Percentiles rank a stretch among this genome's conserved stretches.
Conservation (phyloP, 257 asterid genomes). For the Leptodermis oblonga region DNA sequence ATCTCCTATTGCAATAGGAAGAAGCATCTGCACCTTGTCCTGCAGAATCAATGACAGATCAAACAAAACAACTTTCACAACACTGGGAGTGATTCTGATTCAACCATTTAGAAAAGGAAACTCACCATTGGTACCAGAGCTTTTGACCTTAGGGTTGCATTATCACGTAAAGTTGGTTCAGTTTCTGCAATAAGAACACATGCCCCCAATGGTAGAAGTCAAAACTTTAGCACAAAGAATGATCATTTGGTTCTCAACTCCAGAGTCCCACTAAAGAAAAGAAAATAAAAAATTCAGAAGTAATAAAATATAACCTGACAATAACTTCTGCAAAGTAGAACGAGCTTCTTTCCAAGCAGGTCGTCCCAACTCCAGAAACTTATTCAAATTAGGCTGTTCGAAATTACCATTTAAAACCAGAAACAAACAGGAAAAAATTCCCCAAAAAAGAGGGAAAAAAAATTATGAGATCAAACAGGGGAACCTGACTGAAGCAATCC, state of each 20-base stretch:
- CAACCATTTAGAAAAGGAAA: not conserved
- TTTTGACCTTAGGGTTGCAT: conserved; percentile 52
- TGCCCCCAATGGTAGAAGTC: not conserved
- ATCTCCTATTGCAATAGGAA: conserved; percentile 86
- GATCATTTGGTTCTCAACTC: conserved; percentile 1
- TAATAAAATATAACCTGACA: conserved; percentile 54
- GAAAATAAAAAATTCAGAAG: not conserved
- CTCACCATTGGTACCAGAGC: conserved; percentile 78
- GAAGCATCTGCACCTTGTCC: conserved; percentile 81
- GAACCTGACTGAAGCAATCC: conserved; percentile 78
- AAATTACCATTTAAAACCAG: not conserved
- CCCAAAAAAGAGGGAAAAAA: too few relatives aligned
- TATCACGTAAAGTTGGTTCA: conserved; percentile 77
- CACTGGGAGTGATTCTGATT: not conserved
- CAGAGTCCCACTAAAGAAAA: not conserved
- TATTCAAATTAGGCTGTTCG: conserved; percentile 71
- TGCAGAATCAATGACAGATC: conserved; percentile 30
- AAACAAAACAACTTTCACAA: conserved; percentile 3
- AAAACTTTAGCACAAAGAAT: not conserved
- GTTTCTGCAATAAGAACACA: conserved; percentile 45
- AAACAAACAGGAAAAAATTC: not conserved
- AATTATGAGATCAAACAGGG: not conserved
- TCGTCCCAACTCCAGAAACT: conserved; percentile 75
- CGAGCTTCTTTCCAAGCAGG: conserved; percentile 99
- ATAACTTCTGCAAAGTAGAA: conserved; percentile 65